phyloP scores from a whole-genome alignment of 2,329 filamentous ascomycete species.

The Apiospora phragmitis region DNA sequence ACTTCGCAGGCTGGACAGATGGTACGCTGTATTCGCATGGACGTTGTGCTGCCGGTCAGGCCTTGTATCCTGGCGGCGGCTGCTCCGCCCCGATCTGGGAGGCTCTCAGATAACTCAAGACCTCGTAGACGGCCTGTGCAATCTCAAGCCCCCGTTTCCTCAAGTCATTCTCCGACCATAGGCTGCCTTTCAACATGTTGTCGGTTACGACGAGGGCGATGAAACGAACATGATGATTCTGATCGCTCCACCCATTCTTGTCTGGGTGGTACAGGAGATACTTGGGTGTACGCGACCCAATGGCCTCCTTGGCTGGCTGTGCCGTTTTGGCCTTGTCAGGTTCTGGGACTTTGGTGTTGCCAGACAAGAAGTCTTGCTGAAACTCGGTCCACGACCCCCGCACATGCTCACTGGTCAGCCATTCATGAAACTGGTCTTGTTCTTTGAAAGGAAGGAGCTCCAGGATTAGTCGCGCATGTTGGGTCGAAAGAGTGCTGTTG shows the following conservation, averaged over 20 bases:
- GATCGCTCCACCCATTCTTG: conserved; percentile 35
- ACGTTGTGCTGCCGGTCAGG: conserved; percentile 9
- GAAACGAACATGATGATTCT: conserved; percentile 42
- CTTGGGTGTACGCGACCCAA: conserved; percentile 29
- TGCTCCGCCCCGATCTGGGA: conserved; percentile 20
- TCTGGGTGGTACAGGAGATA: conserved; percentile 38
- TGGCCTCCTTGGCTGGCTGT: conserved; percentile 31
- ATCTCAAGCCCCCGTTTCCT: conserved; percentile 33
- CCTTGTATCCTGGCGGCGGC: conserved; percentile 31
- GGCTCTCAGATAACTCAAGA: conserved; percentile 35
- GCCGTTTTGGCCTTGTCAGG: conserved; percentile 35
- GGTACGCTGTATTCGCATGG: conserved; percentile 18
- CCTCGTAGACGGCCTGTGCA: conserved; percentile 37
- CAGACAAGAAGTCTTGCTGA: conserved; percentile 31
- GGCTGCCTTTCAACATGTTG: conserved; percentile 30
- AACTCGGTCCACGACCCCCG: conserved; percentile 40
- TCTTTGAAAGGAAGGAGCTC: conserved; percentile 40
- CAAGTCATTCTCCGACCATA: conserved; percentile 35
- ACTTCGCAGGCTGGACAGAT: neutral
- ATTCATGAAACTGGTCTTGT: conserved; percentile 33
- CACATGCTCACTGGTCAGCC: conserved; percentile 34
- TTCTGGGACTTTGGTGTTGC: conserved; percentile 26
- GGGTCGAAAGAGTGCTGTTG: conserved; percentile 23
- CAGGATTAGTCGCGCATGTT: conserved; percentile 40
- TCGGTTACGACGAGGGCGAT: conserved; percentile 36